phyloP scores from a whole-genome alignment of 1,284 basidiomycete species.

The Sporisorium sorghi region DNA sequence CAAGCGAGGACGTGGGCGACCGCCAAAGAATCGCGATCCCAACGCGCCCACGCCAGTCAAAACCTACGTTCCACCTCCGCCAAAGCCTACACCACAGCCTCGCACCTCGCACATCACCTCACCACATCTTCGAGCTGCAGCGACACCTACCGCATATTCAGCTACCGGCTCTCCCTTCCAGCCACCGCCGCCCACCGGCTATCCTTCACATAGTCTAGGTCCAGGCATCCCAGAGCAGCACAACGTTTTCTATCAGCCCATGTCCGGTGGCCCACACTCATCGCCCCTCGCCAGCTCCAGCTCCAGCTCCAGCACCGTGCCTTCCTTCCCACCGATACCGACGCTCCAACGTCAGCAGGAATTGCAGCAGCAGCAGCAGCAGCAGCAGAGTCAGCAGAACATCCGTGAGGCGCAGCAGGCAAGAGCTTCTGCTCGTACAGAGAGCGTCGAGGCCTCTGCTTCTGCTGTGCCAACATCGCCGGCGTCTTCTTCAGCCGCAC shows the following conservation, averaged over 20 bases:
- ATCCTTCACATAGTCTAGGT: constrained; percentile 30
- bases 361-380: constrained; percentile 51
- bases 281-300: constrained; percentile 15
- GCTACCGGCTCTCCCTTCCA: constrained; percentile 41
- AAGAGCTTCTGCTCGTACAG: constrained; percentile 15
- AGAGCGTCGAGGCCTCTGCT: constrained; percentile 7
- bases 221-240: constrained; percentile 46
- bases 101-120: constrained; percentile 46
- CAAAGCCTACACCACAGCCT: constrained; percentile 42
- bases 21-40: constrained; percentile 49
- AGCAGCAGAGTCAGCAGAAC: constrained; percentile 40
- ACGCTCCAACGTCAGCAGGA: constrained; percentile 42
- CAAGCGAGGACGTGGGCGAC: constrained; percentile 48
- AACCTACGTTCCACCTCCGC: constrained; percentile 24
- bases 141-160: constrained; percentile 11
- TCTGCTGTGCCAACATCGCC: constrained; percentile 20
- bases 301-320: constrained; percentile 15
- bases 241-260: constrained; percentile 41
- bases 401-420: constrained; percentile 34
- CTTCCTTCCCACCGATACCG: constrained; percentile 37
- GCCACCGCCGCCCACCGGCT: constrained; percentile 29
- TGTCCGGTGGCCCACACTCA: constrained; percentile 19
- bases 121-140: constrained; percentile 34
- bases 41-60: constrained; percentile 27
- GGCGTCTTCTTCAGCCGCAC: constrained; percentile 17